Percentiles rank a stretch among this genome's conserved stretches.
Conservation (phyloP, 257 asterid species). For the Gentiana macrophylla region DNA sequence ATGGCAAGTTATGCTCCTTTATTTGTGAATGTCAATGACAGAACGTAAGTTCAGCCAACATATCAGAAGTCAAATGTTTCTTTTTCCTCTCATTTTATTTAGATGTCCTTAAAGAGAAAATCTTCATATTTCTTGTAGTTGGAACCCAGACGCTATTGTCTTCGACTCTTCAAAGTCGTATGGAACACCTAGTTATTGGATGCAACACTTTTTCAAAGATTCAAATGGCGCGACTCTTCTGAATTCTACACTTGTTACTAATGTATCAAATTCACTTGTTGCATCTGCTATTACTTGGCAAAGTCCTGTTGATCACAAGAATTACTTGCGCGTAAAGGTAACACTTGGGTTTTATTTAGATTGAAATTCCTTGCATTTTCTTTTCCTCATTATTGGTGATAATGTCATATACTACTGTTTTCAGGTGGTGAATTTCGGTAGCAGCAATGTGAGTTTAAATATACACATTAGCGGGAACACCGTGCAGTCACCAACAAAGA, state of each 20-base stretch:
- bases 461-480: slow-evolving; percentile 38
- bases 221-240: slow-evolving; percentile 89
- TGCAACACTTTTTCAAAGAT: slow-evolving; percentile 86
- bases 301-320: slow-evolving; percentile 29
- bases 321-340: slow-evolving; percentile 38
- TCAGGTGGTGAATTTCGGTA: slow-evolving; percentile 72
- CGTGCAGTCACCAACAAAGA: slow-evolving; percentile 27
- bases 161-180: slow-evolving; percentile 59
- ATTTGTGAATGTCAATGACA: slow-evolving; percentile 65
- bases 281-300: slow-evolving; percentile 74
- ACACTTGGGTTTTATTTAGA: background rate
- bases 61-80: background rate
- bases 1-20: slow-evolving; percentile 97
- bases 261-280: slow-evolving; percentile 36
- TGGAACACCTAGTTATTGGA: slow-evolving; percentile 98
- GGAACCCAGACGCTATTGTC: slow-evolving; percentile 93
- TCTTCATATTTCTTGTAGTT: slow-evolving; percentile 28
- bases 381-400: too few species aligned
- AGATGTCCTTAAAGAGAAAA: background rate
- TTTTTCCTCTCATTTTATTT: background rate
- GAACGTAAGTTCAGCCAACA: slow-evolving; percentile 33
- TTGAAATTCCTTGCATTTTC: too few species aligned
- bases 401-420: background rate
- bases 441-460: slow-evolving; percentile 32
- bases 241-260: slow-evolving; percentile 39